Percentiles rank a stretch among this genome's conserved stretches.
phyloP scores from a whole-genome alignment of 805 yeast genomes.

The Sugiyamaella smithiae region DNA sequence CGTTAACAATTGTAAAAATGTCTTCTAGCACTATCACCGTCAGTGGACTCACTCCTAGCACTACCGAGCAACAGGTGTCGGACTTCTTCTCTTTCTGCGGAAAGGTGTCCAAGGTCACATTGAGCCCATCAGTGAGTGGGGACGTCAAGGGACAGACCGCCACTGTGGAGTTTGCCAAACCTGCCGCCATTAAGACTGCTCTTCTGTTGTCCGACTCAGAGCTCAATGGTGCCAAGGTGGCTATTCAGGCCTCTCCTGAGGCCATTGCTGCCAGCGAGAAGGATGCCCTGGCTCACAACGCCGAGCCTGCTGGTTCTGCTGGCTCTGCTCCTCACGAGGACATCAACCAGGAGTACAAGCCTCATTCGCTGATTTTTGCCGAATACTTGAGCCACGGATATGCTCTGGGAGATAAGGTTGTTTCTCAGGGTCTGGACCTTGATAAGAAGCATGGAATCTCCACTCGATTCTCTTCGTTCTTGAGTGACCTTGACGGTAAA shows the following conservation, averaged over 20 bases:
- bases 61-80: conserved; percentile 49
- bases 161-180: conserved; percentile 52
- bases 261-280: conserved; percentile 24
- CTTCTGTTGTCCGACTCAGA: conserved; percentile 70
- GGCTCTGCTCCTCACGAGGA: conserved; percentile 39
- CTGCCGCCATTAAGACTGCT: conserved; percentile 69
- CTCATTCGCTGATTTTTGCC: conserved; percentile 70
- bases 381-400: conserved; percentile 76
- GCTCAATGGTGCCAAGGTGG: conserved; percentile 55
- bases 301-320: conserved; percentile 21
- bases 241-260: conserved; percentile 40
- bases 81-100: conserved; percentile 81
- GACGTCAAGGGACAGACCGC: conserved; percentile 40
- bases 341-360: conserved; percentile 71
- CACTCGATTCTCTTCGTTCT: conserved; percentile 53
- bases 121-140: conserved; percentile 27
- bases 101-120: conserved; percentile 36
- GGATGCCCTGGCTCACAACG: conserved; percentile 18
- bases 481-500: conserved; percentile 54
- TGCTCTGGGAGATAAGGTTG: conserved; percentile 56
- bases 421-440: conserved; percentile 57
- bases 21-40: conserved; percentile 44
- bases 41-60: conserved; percentile 51
- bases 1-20: too few relatives aligned
- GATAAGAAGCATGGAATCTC: conserved; percentile 66